These are phyloP conservation scores for Pterocarpus santalinus DNA, from an alignment of 306 rosid species.

Conservation along the genomic window DNA sequence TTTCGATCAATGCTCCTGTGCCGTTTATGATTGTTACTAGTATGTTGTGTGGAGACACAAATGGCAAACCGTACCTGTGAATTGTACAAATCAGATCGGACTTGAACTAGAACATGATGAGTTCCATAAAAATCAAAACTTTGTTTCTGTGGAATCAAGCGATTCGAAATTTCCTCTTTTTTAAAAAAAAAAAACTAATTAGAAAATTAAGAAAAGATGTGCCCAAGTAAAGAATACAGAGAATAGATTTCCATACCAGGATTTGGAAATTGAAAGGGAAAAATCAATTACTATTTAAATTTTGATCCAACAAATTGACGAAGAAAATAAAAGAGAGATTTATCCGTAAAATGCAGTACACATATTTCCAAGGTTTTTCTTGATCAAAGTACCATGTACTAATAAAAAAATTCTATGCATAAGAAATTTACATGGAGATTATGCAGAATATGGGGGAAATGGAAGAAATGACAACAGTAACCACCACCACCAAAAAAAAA, in stretches of 20 bases:
- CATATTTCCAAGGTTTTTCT: no score
- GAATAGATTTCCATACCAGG: background rate
- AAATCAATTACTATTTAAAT: background rate
- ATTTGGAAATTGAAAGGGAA: background rate
- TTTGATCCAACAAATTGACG: background rate
- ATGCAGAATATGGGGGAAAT: background rate
- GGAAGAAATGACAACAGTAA: background rate
- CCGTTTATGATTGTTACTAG: slow-evolving; percentile 76
- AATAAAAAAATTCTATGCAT: background rate
- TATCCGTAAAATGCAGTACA: no score
- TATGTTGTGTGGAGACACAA: slow-evolving; percentile 80
- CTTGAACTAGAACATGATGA: background rate
- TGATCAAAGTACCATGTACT: no score
- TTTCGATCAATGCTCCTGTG: slow-evolving; percentile 77
- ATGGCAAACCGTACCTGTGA: slow-evolving; percentile 87
- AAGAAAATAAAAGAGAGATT: no score
- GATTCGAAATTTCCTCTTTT: background rate
- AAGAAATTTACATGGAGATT: background rate
- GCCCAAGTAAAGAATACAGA: background rate
- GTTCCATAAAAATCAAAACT: no score
- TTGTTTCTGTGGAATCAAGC: background rate
- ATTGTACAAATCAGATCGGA: slow-evolving; percentile 5
- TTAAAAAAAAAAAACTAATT: background rate
- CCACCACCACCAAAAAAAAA: background rate
- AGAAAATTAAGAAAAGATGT: background rate